Base-by-base conservation (phyloP, 2,329 filamentous ascomycete genomes). In the Didymosphaeria variabile region DNA sequence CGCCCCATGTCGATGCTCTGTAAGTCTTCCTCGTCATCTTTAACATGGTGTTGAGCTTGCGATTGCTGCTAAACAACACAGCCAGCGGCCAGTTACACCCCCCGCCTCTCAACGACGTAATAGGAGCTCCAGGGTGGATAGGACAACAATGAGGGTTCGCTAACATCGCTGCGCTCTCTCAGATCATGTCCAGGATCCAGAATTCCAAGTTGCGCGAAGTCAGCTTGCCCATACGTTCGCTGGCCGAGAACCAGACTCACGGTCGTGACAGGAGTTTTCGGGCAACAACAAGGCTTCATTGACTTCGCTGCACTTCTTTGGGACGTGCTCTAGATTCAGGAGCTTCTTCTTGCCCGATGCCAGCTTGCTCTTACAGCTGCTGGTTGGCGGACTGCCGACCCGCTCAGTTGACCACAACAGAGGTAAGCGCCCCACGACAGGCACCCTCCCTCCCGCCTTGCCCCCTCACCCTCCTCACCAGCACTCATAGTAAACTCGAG, bases 351-450 rank as follows among this genome's bases (percentile, higher is more conserved):
- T 32, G 23, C 13, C 32, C 17, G 12, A 15, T 10, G 6, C 17
- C 26, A 34, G 8, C 26, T 46, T 34, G 38, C 38, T 9, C 26
- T 9, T 45, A 21, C 40, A 19, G 13, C 45, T 29, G n/a, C 42
- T 15, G 15, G 21, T 6, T n/a, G 40, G 31, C n/a, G 42, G n/a
- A 29, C 44, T 17, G 47, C 7, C 21, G 21, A 53, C 21, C 34
- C 19, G 23, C 8, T 44, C 26, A 1, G 8, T 26, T 38, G 21
- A 34, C 23, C n/a, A 32, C 36, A 45, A 17, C 38, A 55, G 44
- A 55, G 38, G 52, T 55, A 55, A 44, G 38, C 38, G 38, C 23
- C 38, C 23, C 38, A 44, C 36, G 9, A 23, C 9, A 17, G n/a
- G 29, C 52, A 12, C 21, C 36, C 26, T 32, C 52, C 17, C 52